These are phyloP conservation scores for Ilyonectria robusta DNA, from an alignment of 2,329 filamentous ascomycete genomes.

Conservation along the genomic window DNA sequence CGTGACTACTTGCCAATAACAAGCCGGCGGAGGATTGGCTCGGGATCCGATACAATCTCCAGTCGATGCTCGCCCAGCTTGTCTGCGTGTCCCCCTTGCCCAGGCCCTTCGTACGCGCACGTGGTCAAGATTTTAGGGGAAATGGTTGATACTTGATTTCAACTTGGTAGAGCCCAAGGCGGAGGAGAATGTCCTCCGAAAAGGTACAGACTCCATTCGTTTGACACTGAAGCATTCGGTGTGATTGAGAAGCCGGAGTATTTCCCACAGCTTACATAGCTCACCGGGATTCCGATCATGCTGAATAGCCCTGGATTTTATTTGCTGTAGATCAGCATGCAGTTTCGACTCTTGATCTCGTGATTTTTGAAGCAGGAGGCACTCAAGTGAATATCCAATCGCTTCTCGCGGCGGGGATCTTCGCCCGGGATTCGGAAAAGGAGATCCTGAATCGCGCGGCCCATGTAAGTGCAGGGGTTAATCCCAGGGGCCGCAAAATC, in stretches of 20 bases:
- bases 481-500: not conserved
- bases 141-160: not conserved
- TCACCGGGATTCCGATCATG: not conserved
- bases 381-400: not conserved
- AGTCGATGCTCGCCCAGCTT: not conserved
- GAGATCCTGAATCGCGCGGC: not conserved
- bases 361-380: not conserved
- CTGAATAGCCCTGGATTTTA: not conserved
- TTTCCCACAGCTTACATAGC: not conserved
- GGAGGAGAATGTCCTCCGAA: not conserved
- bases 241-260: too few species aligned
- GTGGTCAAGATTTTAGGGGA: not conserved
- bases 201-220: not conserved
- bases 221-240: not conserved
- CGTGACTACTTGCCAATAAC: constrained; percentile 1
- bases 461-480: not conserved
- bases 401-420: not conserved
- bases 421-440: not conserved
- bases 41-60: constrained; percentile 4
- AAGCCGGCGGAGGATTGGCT: not conserved
- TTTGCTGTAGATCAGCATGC: not conserved
- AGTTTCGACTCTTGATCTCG: not conserved
- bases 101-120: not conserved
- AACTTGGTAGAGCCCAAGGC: not conserved
- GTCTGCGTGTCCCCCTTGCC: not conserved